Evolutionary conservation across 148 eudicot genomes (phyloP), one percentile per base, ranked within the genome.

Genomic region (Heliosperma pusillum): DNA sequence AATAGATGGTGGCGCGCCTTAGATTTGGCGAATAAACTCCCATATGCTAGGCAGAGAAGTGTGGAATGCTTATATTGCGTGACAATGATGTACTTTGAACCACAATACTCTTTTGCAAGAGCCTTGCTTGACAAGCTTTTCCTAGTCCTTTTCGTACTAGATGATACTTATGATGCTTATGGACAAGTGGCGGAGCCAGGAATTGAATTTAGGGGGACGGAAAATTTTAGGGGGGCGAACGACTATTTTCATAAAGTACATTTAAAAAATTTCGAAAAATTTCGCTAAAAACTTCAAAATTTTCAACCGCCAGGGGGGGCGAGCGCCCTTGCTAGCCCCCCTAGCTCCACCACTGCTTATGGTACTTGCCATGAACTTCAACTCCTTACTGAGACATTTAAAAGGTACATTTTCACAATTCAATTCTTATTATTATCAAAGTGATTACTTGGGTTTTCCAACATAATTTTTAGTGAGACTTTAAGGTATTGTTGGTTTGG

Each of bases 111-210:
- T 26, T 50, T 10, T 29, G 79, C 79, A 17, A 78, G 88, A 16
- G n/a, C 50, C 0, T 63, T 71, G 6, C 22, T 75, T 10, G 65
- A 78, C 7, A 83, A 79, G 65, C 25, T 55, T 60, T 47, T 83
- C 4, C 65, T 27, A 5, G 3, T 76, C 52, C 36, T 70, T 1
- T 29, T 80, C 1, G 26, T 65, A 19, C 27, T 85, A 36, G 83
- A 85, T 67, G 88, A 85, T 33, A 85, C 84, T 0, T 85, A 82
- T 60, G 88, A 83, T 16, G 79, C 75, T 36, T 86, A 86, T 81
- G 82, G 79, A n/a, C n/a, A n/a, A n/a, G n/a, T n/a, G n/a, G n/a
- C n/a, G n/a, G n/a, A n/a, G n/a, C n/a, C n/a, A n/a, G n/a, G n/a
- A n/a, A n/a, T n/a, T n/a, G n/a, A n/a, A n/a, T n/a, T n/a, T n/a